Evolutionary conservation across 768 basidiomycete genomes (phyloP), one percentile per base, ranked within the genome.

Genomic region (Roridomyces roridus): DNA sequence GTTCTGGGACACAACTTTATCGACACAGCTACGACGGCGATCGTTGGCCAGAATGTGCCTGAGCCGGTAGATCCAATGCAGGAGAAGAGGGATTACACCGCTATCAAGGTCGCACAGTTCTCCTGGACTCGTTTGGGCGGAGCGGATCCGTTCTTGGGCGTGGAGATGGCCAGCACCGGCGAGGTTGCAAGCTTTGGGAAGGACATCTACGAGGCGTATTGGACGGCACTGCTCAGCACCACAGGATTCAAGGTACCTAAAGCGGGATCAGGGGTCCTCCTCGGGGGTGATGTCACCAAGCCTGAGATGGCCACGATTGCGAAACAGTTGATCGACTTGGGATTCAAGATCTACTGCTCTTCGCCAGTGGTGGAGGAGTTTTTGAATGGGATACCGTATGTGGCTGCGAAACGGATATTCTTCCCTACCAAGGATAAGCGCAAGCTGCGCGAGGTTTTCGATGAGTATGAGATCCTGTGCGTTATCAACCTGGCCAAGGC

Each of bases 151-250:
- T 96, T 95, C 86, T 80, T 98, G 59, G 94, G 95, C 57, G 94
- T 96, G 49, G 95, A 97, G 80, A 98, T 98, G 96, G 95, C 96
- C 3, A 95, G 92, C 68, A 98, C 96, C 7, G 96, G 96, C 31
- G 96, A 99, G 73, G 94, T 99, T 25, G 97, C 97, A 12, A 88
- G 92, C 63, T 99, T 98, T 71, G 97, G 96, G 29, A 84, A 85
- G 66, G 92, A 96, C 68, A 81, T 98, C 42, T 87, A 96, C 62
- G 97, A 99, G 74, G 97, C 96, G 14, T 96, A 95, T 74, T 95
- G 94, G 94, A 87, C 92, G 3, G 89, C 96, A 3, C 79, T 97
- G n/a, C 86, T 94, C 45, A 94, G 92, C 60, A 95, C 92, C 8
- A 99, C 94, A 25, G 96, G 96, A 15, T 97, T 98, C 84, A 96